These are phyloP conservation scores for Triticum urartu DNA, from an alignment of 176 grass and related monocot genomes.

Conservation along the genomic window DNA sequence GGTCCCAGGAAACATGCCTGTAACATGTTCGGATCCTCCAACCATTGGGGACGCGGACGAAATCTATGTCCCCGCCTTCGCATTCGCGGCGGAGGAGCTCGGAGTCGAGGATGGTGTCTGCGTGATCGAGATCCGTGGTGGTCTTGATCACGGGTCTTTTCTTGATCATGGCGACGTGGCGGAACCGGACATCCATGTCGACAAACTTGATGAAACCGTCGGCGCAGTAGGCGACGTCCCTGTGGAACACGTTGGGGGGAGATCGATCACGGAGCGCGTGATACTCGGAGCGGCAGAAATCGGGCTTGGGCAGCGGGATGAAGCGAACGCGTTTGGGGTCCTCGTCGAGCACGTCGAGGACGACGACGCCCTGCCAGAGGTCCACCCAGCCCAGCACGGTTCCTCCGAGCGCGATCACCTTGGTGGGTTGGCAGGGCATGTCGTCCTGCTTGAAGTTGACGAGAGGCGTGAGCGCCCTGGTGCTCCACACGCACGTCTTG, in stretches of 20 bases:
- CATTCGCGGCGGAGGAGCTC: background rate
- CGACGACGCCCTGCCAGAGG: background rate
- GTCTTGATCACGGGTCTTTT: background rate
- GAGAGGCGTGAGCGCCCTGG: background rate
- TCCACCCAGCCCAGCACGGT: background rate
- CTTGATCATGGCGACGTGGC: background rate
- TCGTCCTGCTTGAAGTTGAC: background rate
- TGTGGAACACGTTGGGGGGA: rapidly evolving
- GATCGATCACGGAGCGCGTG: background rate
- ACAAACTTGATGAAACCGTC: background rate
- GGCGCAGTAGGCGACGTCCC: background rate
- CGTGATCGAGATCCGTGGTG: background rate
- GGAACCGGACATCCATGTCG: background rate
- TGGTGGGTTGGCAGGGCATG: background rate
- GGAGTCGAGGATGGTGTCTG: background rate
- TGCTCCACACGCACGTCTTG: background rate
- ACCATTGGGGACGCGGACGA: background rate
- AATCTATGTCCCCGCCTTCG: no score
- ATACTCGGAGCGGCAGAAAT: background rate
- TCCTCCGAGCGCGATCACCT: background rate
- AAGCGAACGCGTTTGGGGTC: background rate
- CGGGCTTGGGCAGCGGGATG: background rate
- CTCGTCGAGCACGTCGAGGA: background rate
- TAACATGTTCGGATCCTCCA: slow-evolving; percentile 11
- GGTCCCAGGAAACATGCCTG: background rate